Evolutionary conservation across 805 yeast species (phyloP).

Genomic region (Brettanomyces naardenensis): DNA sequence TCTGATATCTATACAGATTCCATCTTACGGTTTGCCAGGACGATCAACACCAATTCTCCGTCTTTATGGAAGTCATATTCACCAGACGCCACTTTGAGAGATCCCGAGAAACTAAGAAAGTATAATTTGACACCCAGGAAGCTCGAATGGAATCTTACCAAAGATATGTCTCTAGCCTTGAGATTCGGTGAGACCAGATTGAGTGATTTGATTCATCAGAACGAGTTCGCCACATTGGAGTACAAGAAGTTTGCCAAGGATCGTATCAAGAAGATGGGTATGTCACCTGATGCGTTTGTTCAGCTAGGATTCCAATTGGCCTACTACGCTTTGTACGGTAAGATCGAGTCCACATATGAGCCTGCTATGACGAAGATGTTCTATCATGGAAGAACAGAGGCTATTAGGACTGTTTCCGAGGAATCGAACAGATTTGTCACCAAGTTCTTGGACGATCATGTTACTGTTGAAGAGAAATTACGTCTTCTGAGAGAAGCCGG

Average conservation of each 20-base stretch:
- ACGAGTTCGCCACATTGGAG: conserved; percentile 77
- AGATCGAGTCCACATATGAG: conserved; percentile 88
- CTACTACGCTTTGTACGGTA: conserved; percentile 85
- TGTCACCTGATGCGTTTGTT: conserved; percentile 89
- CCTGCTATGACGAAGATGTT: conserved; percentile 93
- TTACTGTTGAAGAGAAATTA: conserved; percentile 52
- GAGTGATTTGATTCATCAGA: conserved; percentile 81
- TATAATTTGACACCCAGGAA: conserved; percentile 72
- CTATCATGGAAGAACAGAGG: conserved; percentile 89
- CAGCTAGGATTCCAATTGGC: conserved; percentile 94
- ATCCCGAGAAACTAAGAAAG: conserved; percentile 34
- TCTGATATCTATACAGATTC: conserved; percentile 90
- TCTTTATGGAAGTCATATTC: conserved; percentile 55
- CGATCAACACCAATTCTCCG: conserved; percentile 71
- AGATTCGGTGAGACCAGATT: conserved; percentile 88
- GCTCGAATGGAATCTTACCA: conserved; percentile 79
- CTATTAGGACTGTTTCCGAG: conserved; percentile 75
- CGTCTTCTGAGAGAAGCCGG: conserved; percentile 62
- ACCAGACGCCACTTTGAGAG: conserved; percentile 37
- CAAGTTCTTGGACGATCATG: conserved; percentile 65
- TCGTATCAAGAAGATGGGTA: conserved; percentile 73
- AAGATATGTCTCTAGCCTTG: conserved; percentile 68
- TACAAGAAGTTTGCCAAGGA: conserved; percentile 68
- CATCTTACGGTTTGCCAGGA: conserved; percentile 75
- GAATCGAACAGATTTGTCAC: conserved; percentile 79